Evolutionary conservation across 257 asterid genomes (phyloP), one percentile per base, ranked within the genome.

Genomic region (Gentiana macrophylla): DNA sequence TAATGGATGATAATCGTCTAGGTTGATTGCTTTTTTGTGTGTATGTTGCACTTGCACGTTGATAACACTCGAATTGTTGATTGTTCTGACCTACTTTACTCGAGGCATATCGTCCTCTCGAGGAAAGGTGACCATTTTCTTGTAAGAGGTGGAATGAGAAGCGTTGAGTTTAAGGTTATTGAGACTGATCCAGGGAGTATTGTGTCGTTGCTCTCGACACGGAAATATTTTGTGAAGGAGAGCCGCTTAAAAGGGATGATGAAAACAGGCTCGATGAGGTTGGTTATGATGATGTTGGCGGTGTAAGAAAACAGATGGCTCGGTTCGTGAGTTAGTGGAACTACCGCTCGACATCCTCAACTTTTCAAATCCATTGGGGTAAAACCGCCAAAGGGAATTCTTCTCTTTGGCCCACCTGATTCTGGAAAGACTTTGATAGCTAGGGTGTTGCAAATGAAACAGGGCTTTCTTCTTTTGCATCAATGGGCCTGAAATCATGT

Each of bases 261-360:
- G 95, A 86, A 73, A 77, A 83, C 55, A 68, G 91, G 15, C 47
- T 86, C 65, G 86, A 86, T 67, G 95, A 86, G 70, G 76, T 86
- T 56, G 95, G 95, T 33, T 86, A 86, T 72, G 95, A 86, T 73
- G 95, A 86, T 61, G 94, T 86, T 46, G 95, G 95, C 55, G 95
- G 95, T 3, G 94, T 86, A n/a, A 85, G 94, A 62, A 86, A 74
- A 62, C 95, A 86, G 78, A 86, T 86, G 95, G 95, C 95, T 57
- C 95, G 74, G 83, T 86, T 49, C 80, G 95, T 45, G 95, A 86
- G 67, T 65, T 86, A 34, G 95, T 83, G 15, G 95, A 86, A 70
- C 78, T 86, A 57, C 95, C 95, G 33, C 67, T 86, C 10, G 95
- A 69, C 95, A 86, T 64, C 95, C 95, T 2, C 95, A 86, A 68